phyloP scores from a whole-genome alignment of 2,329 filamentous ascomycete genomes.

The Neonectria ditissima region DNA sequence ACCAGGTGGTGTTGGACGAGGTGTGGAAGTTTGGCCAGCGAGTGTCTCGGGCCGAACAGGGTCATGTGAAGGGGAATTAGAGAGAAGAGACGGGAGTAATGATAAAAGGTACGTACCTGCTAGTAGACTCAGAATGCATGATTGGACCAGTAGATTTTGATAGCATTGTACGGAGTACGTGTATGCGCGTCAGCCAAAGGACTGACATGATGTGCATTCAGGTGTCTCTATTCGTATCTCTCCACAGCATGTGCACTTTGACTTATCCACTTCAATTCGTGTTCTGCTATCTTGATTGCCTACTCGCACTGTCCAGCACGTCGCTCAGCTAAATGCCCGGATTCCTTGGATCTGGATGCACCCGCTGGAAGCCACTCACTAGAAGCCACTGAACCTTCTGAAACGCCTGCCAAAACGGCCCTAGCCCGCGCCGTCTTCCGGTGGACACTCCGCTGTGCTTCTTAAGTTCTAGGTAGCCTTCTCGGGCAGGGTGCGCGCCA shows the following conservation, averaged over 20 bases:
- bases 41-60: conserved; percentile 51
- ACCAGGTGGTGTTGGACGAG: conserved; percentile 74
- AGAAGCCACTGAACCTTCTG: conserved; percentile 5
- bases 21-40: conserved; percentile 82
- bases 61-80: conserved; percentile 31
- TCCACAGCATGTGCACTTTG: too few species aligned
- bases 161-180: background rate
- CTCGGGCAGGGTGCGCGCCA: conserved; percentile 14
- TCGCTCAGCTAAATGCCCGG: background rate
- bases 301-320: background rate
- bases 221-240: background rate
- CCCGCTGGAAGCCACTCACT: too few species aligned
- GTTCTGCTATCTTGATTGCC: too few species aligned
- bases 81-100: too few species aligned
- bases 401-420: conserved; percentile 8
- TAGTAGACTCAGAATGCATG: conserved; percentile 7
- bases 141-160: background rate
- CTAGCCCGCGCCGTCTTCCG: conserved; percentile 3
- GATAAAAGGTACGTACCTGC: conserved; percentile 2
- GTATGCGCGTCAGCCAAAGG: background rate
- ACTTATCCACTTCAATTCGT: too few species aligned
- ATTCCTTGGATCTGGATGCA: background rate
- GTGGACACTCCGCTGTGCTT: conserved; percentile 10
- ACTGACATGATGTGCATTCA: background rate
- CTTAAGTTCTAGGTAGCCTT: conserved; percentile 9